Percentiles rank a stretch among this genome's conserved stretches.
Evolutionary conservation across 257 asterid species (phyloP).

Genomic region (Marsdenia floribunda): DNA sequence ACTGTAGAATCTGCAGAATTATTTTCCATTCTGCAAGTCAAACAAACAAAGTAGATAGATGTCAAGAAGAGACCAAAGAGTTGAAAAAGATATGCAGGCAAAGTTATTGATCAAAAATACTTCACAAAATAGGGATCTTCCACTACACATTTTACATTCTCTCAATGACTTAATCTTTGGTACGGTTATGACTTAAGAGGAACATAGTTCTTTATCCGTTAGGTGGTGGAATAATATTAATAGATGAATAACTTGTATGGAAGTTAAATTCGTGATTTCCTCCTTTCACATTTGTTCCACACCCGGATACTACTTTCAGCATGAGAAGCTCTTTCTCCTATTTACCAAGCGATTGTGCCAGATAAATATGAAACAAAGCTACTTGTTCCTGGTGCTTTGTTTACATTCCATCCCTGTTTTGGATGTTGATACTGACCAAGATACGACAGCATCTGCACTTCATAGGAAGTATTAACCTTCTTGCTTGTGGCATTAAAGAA

Average conservation of each 20-base stretch:
- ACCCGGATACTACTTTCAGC: neutral
- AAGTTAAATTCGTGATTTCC: neutral
- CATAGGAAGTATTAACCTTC: neutral
- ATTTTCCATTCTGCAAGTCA: slow-evolving; percentile 56
- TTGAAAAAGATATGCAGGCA: neutral
- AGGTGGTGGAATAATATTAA: neutral
- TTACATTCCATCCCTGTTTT: neutral
- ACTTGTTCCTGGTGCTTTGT: neutral
- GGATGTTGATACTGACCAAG: neutral
- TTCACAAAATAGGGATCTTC: neutral
- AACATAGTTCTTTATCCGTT: neutral
- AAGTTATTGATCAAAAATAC: neutral
- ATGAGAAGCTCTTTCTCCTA: neutral
- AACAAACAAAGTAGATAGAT: neutral
- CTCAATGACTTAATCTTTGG: neutral
- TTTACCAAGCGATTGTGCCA: neutral
- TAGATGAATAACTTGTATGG: neutral
- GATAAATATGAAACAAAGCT: neutral
- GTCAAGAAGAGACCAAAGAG: slow-evolving; percentile 14
- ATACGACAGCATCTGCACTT: neutral
- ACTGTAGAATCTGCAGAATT: slow-evolving; percentile 40
- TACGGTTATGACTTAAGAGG: neutral
- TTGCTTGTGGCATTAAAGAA: neutral
- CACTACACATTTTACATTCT: neutral
- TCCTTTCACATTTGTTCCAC: neutral